Conservation (phyloP, 2,329 filamentous ascomycete species). For the Xylariaceae sp. region DNA sequence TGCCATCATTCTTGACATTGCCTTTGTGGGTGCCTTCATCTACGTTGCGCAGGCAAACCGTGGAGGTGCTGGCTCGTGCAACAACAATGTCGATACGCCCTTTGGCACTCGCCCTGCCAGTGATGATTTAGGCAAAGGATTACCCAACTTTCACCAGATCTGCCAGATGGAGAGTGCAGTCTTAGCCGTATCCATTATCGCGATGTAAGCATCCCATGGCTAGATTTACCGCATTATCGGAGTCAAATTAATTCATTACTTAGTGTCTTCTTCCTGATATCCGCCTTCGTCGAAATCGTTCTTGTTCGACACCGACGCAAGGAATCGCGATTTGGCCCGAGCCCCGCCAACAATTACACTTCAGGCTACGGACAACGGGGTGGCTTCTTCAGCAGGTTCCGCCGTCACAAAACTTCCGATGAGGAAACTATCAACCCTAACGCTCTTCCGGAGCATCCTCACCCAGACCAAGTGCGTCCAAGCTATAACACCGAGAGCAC, state of each 20-base stretch:
- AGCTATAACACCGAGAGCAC: slow-evolving; percentile 47
- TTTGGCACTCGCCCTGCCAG: slow-evolving; percentile 68
- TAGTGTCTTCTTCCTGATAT: slow-evolving; percentile 77
- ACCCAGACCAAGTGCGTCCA: slow-evolving; percentile 42
- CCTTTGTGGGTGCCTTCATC: slow-evolving; percentile 78
- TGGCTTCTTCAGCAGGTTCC: slow-evolving; percentile 43
- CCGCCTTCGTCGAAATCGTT: slow-evolving; percentile 70
- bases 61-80: slow-evolving; percentile 70
- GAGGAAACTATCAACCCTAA: slow-evolving; percentile 39
- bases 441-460: slow-evolving; percentile 43
- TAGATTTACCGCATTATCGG: background rate
- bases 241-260: slow-evolving; percentile 3
- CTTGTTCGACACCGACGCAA: slow-evolving; percentile 72
- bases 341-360: slow-evolving; percentile 49
- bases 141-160: slow-evolving; percentile 57
- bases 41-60: slow-evolving; percentile 80
- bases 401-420: slow-evolving; percentile 30
- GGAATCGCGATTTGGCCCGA: slow-evolving; percentile 48
- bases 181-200: slow-evolving; percentile 80
- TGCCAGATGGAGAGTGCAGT: slow-evolving; percentile 79
- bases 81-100: slow-evolving; percentile 64
- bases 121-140: slow-evolving; percentile 52
- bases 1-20: slow-evolving; percentile 76
- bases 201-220: slow-evolving; percentile 59
- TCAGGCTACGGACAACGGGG: slow-evolving; percentile 42